A percentile compares a stretch with the other conserved stretches of the same genome.
These are phyloP conservation scores for Penicillium capsulatum DNA, from an alignment of 2,329 filamentous ascomycete genomes.

Conservation along the genomic window DNA sequence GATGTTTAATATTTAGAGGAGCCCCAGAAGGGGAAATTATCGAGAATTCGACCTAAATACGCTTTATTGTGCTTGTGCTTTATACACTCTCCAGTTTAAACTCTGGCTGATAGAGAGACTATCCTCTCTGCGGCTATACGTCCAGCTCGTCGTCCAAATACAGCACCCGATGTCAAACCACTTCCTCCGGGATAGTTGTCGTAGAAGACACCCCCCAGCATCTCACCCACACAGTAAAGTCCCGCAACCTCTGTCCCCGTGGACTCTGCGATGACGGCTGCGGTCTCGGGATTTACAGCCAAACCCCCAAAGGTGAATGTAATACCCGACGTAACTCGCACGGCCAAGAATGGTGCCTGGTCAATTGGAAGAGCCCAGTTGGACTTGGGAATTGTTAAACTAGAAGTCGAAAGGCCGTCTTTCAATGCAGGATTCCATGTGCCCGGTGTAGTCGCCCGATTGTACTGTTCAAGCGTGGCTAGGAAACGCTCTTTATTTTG, in stretches of 20 bases:
- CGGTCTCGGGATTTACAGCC: slow-evolving; percentile 52
- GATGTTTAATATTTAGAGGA: too few relatives aligned
- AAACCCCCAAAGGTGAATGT: slow-evolving; percentile 67
- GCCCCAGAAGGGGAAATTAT: too few relatives aligned
- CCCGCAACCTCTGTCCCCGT: slow-evolving; percentile 50
- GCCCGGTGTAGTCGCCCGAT: slow-evolving; percentile 49
- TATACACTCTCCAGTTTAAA: background rate
- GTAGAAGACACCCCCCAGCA: slow-evolving; percentile 62
- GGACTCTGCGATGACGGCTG: slow-evolving; percentile 48
- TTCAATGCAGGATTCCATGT: slow-evolving; percentile 58
- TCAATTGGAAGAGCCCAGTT: slow-evolving; percentile 63
- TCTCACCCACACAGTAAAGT: slow-evolving; percentile 60
- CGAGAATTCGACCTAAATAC: too few relatives aligned
- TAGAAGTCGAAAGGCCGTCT: slow-evolving; percentile 49
- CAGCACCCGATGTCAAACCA: slow-evolving; percentile 57
- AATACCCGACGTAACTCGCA: slow-evolving; percentile 62
- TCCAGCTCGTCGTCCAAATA: slow-evolving; percentile 49
- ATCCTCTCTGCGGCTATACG: slow-evolving; percentile 25
- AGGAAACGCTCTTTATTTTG: slow-evolving; percentile 47
- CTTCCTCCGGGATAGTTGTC: slow-evolving; percentile 62
- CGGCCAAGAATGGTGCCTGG: slow-evolving; percentile 57
- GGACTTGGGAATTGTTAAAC: slow-evolving; percentile 54
- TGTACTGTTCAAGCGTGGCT: slow-evolving; percentile 53
- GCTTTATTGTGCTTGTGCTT: too few relatives aligned
- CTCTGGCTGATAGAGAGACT: background rate